Base-by-base conservation (phyloP, 208 protist genomes). In the Wallacemonas sp. region DNA sequence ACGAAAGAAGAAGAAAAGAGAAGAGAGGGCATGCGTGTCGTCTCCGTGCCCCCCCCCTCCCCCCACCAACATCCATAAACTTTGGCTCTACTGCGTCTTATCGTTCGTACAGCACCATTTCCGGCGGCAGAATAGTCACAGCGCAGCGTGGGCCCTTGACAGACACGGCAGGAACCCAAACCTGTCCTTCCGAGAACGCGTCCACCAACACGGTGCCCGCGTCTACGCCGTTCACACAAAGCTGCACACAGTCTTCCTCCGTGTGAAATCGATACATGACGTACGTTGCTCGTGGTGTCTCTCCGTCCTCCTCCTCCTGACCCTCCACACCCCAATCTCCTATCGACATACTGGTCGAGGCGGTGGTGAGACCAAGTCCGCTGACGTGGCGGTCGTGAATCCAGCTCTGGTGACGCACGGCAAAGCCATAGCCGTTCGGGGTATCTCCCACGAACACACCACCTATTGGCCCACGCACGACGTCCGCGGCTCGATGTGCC, bases 161-260 rank as follows among this genome's bases (percentile, higher is more conserved):
- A 21, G 69, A 76, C 17, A 76, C 75, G 3, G 69, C 69, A 0
- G 72, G 65, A 12, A 66, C 59, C 68, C 66, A 76, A 39, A 42
- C 60, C 49, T 76, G 75, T 1, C 55, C 54, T 14, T 80, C 69
- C 2, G 69, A 75, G 42, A 80, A 76, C 55, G 66, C 66, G 19
- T 75, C 68, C 15, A 68, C 61, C 15, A 70, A 58, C 9, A 76
- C 39, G 1, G 63, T 72, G 14, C 75, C 69, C 6, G 75, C 33
- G 3, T 68, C 33, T 21, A 66, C 66, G 17, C 62, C 46, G 21
- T 70, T 70, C 19, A 62, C 61, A 9, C 27, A 51, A 8, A 80
- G 28, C 2, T 60, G 54, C 36, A 75, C 62, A 49, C 60, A 70
- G 27, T 80, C 69, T 12, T 76, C 75, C 12, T 76, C 66, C 22